Conservation (phyloP, 2,329 filamentous ascomycete genomes). For the Aspergillus brunneoviolaceus region DNA sequence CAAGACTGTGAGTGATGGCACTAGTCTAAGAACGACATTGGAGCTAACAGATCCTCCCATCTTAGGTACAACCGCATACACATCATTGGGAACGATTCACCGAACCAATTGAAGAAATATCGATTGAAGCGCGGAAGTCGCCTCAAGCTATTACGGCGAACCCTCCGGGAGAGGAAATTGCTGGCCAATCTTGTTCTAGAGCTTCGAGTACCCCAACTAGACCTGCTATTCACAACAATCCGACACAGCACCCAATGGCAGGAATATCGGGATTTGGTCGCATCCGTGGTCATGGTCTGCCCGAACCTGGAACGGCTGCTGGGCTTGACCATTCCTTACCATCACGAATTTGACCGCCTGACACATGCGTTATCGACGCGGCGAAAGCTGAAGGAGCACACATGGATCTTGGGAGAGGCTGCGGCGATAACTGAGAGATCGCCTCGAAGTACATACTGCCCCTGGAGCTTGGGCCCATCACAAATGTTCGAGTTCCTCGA, state of each 20-base stretch:
- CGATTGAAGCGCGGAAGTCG: constrained; percentile 51
- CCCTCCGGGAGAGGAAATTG: constrained; percentile 51
- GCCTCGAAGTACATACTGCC: constrained; percentile 35
- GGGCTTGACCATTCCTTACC: constrained; percentile 55
- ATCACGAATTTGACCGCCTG: constrained; percentile 55
- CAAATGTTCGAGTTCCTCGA: constrained; percentile 54
- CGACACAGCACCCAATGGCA: constrained; percentile 44
- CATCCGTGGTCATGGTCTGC: constrained; percentile 59
- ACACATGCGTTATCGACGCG: constrained; percentile 58
- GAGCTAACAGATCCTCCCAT: constrained; percentile 11
- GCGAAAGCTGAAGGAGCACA: constrained; percentile 54
- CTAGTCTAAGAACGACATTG: not conserved
- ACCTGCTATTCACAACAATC: constrained; percentile 41
- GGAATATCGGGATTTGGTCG: constrained; percentile 53
- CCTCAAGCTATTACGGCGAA: constrained; percentile 55
- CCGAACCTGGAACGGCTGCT: constrained; percentile 56
- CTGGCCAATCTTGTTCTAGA: constrained; percentile 55
- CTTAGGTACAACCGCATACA: constrained; percentile 51
- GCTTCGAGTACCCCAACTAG: constrained; percentile 53
- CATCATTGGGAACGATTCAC: constrained; percentile 50
- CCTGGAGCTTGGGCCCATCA: constrained; percentile 49
- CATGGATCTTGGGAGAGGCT: constrained; percentile 56
- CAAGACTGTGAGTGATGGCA: constrained; percentile 48
- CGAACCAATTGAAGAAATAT: constrained; percentile 48
- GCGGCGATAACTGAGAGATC: constrained; percentile 40